phyloP scores from a whole-genome alignment of 2,329 filamentous ascomycete species.

The Colletotrichum sp. region DNA sequence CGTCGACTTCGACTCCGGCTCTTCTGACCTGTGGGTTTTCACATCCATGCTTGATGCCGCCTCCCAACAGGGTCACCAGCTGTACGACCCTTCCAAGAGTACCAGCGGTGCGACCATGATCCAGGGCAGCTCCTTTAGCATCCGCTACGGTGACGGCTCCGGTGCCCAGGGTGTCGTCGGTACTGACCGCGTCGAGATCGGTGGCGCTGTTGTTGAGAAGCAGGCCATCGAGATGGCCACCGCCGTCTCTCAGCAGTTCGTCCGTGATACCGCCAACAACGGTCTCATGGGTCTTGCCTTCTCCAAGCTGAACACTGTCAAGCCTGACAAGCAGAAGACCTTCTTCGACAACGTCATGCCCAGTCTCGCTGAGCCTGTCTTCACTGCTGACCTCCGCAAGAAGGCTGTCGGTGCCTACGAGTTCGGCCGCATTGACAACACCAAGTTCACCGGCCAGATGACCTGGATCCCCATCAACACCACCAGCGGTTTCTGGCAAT shows the following conservation, averaged over 20 bases:
- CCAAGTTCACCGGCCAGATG: conserved; percentile 67
- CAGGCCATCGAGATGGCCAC: conserved; percentile 74
- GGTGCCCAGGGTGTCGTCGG: conserved; percentile 68
- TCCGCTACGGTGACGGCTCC: conserved; percentile 73
- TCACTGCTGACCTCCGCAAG: conserved; percentile 72
- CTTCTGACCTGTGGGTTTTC: conserved; percentile 78
- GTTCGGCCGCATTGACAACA: conserved; percentile 72
- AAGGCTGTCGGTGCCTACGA: conserved; percentile 69
- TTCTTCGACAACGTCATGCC: conserved; percentile 74
- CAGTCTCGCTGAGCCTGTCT: conserved; percentile 67
- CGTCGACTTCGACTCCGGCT: conserved; percentile 79
- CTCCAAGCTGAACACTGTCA: conserved; percentile 67
- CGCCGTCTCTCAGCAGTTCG: conserved; percentile 61
- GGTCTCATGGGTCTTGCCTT: conserved; percentile 76
- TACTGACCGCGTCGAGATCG: conserved; percentile 70
- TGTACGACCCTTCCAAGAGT: conserved; percentile 43
- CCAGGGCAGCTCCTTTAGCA: conserved; percentile 59
- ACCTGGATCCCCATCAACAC: conserved; percentile 66
- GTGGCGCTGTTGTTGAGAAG: conserved; percentile 62
- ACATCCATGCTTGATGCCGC: conserved; percentile 58
- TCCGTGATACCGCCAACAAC: conserved; percentile 63
- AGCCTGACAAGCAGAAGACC: conserved; percentile 68
- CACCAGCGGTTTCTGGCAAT: conserved; percentile 72
- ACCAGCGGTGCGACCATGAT: conserved; percentile 34
- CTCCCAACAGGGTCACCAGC: conserved; percentile 51